Percentiles rank a stretch among this genome's conserved stretches.
These are phyloP conservation scores for Hyphopichia homilentoma DNA, from an alignment of 805 yeast species.

Conservation along the genomic window DNA sequence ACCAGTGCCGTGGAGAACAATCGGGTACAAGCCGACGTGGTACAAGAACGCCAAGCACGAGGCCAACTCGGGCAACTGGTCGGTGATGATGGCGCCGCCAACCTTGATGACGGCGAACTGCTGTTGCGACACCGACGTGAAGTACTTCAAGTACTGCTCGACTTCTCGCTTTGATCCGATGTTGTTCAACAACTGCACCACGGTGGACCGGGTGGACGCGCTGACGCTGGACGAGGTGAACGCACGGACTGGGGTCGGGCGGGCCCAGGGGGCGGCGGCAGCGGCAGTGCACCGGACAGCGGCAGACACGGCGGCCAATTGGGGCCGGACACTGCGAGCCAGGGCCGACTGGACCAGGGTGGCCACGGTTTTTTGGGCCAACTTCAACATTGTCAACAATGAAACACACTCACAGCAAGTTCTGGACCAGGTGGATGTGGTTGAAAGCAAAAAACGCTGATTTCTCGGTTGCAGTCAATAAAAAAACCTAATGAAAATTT, in stretches of 20 bases:
- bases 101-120: slow-evolving; percentile 98
- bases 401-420: no score
- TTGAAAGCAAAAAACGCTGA: no score
- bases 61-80: slow-evolving; percentile 88
- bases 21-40: slow-evolving; percentile 96
- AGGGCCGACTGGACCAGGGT: no score
- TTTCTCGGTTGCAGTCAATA: no score
- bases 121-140: slow-evolving; percentile 93
- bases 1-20: slow-evolving; percentile 97
- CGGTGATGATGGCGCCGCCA: slow-evolving; percentile 98
- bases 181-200: slow-evolving; percentile 89
- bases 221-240: slow-evolving; percentile 1
- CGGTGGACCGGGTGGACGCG: slow-evolving; percentile 84
- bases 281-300: background rate
- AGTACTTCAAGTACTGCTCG: slow-evolving; percentile 93
- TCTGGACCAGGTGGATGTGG: no score
- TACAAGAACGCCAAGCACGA: slow-evolving; percentile 93
- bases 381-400: no score
- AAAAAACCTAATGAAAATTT: no score
- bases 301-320: background rate
- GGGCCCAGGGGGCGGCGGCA: no score
- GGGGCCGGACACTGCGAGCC: background rate
- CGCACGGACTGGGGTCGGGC: background rate
- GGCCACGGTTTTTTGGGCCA: no score
- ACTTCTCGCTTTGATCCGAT: slow-evolving; percentile 98